Percentiles rank a stretch among this genome's conserved stretches.
phyloP scores from a whole-genome alignment of 1,284 basidiomycete species.

The Moesziomyces aphidis region DNA sequence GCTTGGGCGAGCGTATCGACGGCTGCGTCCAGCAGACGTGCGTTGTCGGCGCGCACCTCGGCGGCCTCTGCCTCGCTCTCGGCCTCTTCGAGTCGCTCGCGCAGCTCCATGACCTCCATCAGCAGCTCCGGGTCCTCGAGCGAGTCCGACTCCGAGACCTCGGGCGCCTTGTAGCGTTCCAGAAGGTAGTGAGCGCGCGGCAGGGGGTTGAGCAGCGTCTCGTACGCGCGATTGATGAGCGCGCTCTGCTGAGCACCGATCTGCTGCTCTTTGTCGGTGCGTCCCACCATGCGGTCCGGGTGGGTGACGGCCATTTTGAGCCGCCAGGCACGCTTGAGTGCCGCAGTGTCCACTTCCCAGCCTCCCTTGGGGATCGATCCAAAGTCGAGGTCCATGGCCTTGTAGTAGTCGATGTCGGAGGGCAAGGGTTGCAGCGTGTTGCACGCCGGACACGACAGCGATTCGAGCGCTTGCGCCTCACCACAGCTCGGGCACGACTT shows the following conservation, averaged over 20 bases:
- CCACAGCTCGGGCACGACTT: constrained; percentile 44
- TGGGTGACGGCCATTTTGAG: constrained; percentile 60
- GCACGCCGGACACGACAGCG: constrained; percentile 48
- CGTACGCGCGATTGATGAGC: constrained; percentile 64
- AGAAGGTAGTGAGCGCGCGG: constrained; percentile 58
- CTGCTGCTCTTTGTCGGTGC: constrained; percentile 57
- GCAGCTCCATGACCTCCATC: constrained; percentile 65
- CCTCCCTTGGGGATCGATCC: constrained; percentile 41
- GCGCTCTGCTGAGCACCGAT: constrained; percentile 62
- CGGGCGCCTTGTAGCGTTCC: constrained; percentile 33
- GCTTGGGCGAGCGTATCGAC: constrained; percentile 43
- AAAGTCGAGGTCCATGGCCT: constrained; percentile 55
- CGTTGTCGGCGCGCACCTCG: constrained; percentile 49
- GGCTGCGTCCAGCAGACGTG: constrained; percentile 33
- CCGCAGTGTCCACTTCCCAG: constrained; percentile 51
- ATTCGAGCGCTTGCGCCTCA: constrained; percentile 40
- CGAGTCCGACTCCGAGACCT: constrained; percentile 52
- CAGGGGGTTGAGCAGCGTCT: constrained; percentile 61
- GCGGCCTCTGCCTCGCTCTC: constrained; percentile 53
- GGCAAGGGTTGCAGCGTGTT: constrained; percentile 56
- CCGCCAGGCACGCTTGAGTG: constrained; percentile 61
- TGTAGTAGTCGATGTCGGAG: constrained; percentile 52
- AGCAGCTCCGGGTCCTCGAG: constrained; percentile 62
- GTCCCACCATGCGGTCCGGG: constrained; percentile 61
- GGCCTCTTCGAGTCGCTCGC: constrained; percentile 60